Base-by-base conservation (phyloP, 345 rosid species). In the Rhodamnia argentea region DNA sequence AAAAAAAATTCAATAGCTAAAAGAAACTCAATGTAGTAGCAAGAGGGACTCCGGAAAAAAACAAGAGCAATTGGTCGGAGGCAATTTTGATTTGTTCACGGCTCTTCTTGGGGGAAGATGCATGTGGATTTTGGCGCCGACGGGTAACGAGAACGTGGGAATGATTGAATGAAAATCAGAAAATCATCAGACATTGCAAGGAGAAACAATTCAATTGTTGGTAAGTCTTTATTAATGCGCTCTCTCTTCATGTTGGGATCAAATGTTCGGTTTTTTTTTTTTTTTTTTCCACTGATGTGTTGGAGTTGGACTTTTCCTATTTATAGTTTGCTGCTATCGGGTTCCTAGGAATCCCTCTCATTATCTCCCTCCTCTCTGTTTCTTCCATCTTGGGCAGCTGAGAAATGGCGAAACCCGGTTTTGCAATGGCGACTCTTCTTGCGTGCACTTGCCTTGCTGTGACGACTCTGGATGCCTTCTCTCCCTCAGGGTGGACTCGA, bases 401-500 rank as follows among this genome's bases (percentile, higher is more conserved):
- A 70, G 78, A 70, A 22, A 94, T 94, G 94, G 93, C 86, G 32
- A 89, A 87, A 44, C 13, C 84, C 82, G 12, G 78, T 22, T 40
- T 86, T 82, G 85, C 87, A 55, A 32, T 86, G 42, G 89, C 90
- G 27, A 74, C 91, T 86, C 90, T 93, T 85, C 88, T 92, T 22
- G 85, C 86, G 47, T 85, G 89, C 82, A 85, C 84, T 59, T 87
- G 13, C 86, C 84, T 89, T 26, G 83, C 88, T 13, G 10, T 86
- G 18, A 70, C 62, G 20, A 70, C 62, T 53, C 94, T 86, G 62
- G 22, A 88, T 40, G 94, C 93, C 14, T 92, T 91, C 87, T 53
- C 86, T 7, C 89, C 98, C 83, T 92, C 98, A 3, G 91, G 91
- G 4, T 92, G 94, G 95, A 90, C 88, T 12, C 88, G 88, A 81